A percentile compares a stretch with the other conserved stretches of the same genome.
phyloP scores from a whole-genome alignment of 1,284 basidiomycete genomes.

The Leccinum brunneo-olivaceum region DNA sequence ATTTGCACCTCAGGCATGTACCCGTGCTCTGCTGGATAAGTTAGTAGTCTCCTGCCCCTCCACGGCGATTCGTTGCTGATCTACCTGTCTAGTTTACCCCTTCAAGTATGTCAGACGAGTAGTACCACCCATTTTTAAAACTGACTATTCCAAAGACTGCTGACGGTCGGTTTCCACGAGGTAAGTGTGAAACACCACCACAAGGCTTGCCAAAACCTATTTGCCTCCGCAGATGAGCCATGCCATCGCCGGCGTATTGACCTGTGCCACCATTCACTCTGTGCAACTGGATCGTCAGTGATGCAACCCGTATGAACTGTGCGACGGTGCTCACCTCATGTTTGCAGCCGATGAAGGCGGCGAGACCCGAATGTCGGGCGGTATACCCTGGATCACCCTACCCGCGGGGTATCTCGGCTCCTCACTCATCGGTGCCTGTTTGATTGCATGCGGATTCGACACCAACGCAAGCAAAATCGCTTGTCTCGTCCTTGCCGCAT shows the following conservation, averaged over 20 bases:
- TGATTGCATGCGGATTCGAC: constrained; percentile 92
- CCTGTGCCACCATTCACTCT: constrained; percentile 86
- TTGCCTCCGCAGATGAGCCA: constrained; percentile 67
- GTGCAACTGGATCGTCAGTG: constrained; percentile 77
- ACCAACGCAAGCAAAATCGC: constrained; percentile 91
- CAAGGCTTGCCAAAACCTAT: constrained; percentile 6
- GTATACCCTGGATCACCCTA: constrained; percentile 78
- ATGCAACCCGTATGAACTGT: background rate
- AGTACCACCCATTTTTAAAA: background rate
- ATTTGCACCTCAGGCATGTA: constrained; percentile 52
- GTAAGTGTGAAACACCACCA: constrained; percentile 31
- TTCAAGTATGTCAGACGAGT: constrained; percentile 65
- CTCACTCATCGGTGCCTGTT: constrained; percentile 80
- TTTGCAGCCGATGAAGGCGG: constrained; percentile 84
- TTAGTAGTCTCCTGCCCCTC: constrained; percentile 42
- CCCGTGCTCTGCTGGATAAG: constrained; percentile 68
- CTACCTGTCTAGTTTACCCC: constrained; percentile 65
- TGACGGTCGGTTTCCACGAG: constrained; percentile 90
- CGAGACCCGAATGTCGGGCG: constrained; percentile 89
- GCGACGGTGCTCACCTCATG: constrained; percentile 4
- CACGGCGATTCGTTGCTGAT: constrained; percentile 9
- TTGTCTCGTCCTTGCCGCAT: constrained; percentile 72
- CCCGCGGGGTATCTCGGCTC: constrained; percentile 93
- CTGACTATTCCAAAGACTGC: constrained; percentile 39
- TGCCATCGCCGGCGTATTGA: constrained; percentile 75